Percentiles rank a stretch among this genome's conserved stretches.
phyloP scores from a whole-genome alignment of 139 green algal genomes.

The Dunaliella sp. region DNA sequence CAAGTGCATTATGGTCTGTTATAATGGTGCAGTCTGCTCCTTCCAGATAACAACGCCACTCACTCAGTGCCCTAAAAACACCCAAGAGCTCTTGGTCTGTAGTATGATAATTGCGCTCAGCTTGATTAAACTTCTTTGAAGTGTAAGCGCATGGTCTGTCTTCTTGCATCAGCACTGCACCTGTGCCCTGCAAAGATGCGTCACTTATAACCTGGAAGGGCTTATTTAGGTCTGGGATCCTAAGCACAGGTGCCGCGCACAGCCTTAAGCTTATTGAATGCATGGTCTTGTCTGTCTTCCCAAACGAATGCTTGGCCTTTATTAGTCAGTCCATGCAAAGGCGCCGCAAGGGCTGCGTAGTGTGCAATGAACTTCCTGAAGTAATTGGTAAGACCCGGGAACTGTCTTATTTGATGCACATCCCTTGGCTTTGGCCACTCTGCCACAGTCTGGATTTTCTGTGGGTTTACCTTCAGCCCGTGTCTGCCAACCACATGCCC shows the following conservation, averaged over 20 bases:
- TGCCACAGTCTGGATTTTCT: no score
- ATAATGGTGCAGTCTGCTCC: neutral
- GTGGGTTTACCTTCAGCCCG: no score
- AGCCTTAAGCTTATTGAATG: constrained; percentile 12
- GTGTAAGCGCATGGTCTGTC: neutral
- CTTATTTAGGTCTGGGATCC: constrained; percentile 11
- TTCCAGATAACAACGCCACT: constrained; percentile 15
- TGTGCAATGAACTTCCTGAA: no score
- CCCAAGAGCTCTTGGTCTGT: constrained; percentile 32
- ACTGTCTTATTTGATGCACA: no score
- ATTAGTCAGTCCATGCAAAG: no score
- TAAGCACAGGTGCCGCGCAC: constrained; percentile 14
- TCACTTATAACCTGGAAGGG: constrained; percentile 28
- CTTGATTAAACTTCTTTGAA: neutral
- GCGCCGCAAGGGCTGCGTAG: no score
- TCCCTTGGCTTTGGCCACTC: no score
- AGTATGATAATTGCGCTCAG: neutral
- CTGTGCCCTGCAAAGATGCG: constrained; percentile 21
- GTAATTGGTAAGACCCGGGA: no score
- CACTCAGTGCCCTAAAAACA: constrained; percentile 14
- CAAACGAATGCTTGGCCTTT: neutral
- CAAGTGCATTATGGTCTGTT: constrained; percentile 22
- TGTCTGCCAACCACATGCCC: no score
- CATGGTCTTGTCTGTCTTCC: neutral
- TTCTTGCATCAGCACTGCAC: constrained; percentile 36